Percentiles rank a stretch among this genome's conserved stretches.
Conservation (phyloP, 2,329 filamentous ascomycete species). For the Onygena corvina region DNA sequence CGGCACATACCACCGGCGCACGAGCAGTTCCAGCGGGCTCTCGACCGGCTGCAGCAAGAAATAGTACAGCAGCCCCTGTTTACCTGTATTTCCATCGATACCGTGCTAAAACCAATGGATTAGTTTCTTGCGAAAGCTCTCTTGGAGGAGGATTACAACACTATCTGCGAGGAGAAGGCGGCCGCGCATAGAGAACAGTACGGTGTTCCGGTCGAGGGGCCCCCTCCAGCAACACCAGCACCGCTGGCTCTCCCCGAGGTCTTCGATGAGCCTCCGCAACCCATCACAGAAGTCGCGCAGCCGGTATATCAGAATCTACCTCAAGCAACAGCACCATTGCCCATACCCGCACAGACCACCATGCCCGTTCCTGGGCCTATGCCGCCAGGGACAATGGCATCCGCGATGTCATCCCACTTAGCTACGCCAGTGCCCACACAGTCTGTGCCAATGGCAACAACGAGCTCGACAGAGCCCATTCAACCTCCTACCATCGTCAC, state of each 20-base stretch:
- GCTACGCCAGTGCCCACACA: neutral
- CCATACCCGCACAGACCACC: neutral
- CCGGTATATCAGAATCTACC: neutral
- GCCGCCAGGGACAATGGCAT: no score
- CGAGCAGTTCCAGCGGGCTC: constrained; percentile 30
- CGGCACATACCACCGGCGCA: constrained; percentile 28
- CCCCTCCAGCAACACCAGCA: neutral
- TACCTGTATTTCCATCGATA: neutral
- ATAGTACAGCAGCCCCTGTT: constrained; percentile 26
- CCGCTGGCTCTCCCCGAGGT: no score
- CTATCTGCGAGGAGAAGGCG: constrained; percentile 24
- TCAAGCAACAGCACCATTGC: neutral
- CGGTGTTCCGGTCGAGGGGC: neutral
- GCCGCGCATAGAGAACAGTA: neutral
- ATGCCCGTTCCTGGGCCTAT: no score
- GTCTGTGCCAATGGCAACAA: neutral
- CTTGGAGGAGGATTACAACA: constrained; percentile 33
- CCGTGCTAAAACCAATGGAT: neutral
- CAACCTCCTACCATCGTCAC: neutral
- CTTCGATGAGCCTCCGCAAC: neutral
- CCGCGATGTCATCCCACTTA: neutral
- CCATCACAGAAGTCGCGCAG: neutral
- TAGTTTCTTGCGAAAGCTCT: constrained; percentile 35
- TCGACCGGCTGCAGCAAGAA: constrained; percentile 33
- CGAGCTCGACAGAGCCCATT: neutral